Percentiles rank a stretch among this genome's conserved stretches.
Evolutionary conservation across 106 monocot species (phyloP).

Genomic region (Posidonia australis): DNA sequence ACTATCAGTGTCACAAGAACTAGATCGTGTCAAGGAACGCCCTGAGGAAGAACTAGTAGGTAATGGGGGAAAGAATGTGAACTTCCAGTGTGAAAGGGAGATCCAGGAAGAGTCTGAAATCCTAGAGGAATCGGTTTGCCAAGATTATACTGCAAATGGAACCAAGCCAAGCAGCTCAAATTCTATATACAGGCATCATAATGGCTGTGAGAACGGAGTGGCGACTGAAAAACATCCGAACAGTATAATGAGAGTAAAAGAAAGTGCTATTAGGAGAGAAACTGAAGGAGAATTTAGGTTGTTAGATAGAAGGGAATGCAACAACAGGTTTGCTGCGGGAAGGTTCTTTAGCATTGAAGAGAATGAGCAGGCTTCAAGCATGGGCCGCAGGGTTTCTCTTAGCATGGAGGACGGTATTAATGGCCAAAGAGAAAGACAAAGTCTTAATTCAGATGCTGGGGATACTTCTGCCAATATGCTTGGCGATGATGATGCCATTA

Average conservation of each 20-base stretch:
- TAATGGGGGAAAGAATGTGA: constrained; percentile 22
- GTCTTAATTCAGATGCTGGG: constrained; percentile 30
- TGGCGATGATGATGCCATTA: constrained; percentile 14
- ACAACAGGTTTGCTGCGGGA: constrained; percentile 41
- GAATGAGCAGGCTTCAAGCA: constrained; percentile 37
- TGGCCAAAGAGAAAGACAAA: constrained; percentile 12
- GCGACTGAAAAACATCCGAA: constrained; percentile 22
- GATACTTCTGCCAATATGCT: constrained; percentile 23
- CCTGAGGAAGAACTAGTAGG: constrained; percentile 24
- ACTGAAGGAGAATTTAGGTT: constrained; percentile 82
- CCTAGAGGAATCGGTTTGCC: constrained; percentile 2
- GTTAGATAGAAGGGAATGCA: constrained; percentile 59
- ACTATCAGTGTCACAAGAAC: constrained; percentile 65
- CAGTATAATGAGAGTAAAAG: constrained; percentile 23
- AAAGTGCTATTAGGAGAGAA: constrained; percentile 85
- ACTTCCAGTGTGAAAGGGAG: constrained; percentile 29
- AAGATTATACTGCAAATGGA: constrained; percentile 25
- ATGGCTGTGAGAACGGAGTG: constrained; percentile 30
- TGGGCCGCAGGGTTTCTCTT: constrained; percentile 69
- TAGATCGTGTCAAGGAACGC: constrained; percentile 35
- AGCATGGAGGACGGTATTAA: constrained; percentile 33
- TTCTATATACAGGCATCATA: constrained; percentile 17
- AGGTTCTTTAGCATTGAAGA: constrained; percentile 60
- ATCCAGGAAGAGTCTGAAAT: constrained; percentile 61
- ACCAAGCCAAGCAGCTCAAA: constrained; percentile 14